These are phyloP conservation scores for Lactifluus volemus DNA, from an alignment of 768 basidiomycete species.

Conservation along the genomic window DNA sequence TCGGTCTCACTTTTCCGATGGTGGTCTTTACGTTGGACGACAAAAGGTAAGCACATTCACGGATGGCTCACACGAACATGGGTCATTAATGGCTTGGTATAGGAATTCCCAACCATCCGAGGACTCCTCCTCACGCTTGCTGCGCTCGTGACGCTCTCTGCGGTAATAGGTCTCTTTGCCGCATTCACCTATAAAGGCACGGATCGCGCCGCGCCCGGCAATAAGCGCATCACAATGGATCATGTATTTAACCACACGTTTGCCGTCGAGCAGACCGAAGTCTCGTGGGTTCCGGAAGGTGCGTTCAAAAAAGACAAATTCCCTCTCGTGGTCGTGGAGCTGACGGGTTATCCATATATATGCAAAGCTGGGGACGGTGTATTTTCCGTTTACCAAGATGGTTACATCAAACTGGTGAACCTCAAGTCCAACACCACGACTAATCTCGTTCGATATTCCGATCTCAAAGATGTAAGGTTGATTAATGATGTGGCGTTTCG, in stretches of 20 bases:
- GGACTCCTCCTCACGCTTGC: constrained; percentile 54
- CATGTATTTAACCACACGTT: constrained; percentile 94
- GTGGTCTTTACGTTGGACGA: constrained; percentile 30
- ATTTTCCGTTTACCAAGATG: constrained; percentile 55
- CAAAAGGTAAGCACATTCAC: constrained; percentile 26
- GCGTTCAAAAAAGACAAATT: constrained; percentile 17
- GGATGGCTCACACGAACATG: neutral
- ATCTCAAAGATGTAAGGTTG: constrained; percentile 55
- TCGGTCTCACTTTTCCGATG: constrained; percentile 20
- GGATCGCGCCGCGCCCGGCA: constrained; percentile 43
- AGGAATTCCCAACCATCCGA: constrained; percentile 48
- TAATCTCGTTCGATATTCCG: constrained; percentile 45
- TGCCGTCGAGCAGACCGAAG: constrained; percentile 29
- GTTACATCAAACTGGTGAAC: constrained; percentile 71
- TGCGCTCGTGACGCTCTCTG: constrained; percentile 51
- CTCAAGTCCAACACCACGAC: constrained; percentile 65
- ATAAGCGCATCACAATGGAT: constrained; percentile 71
- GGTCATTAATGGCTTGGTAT: constrained; percentile 1
- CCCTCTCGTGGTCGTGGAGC: constrained; percentile 5
- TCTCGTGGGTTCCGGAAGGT: constrained; percentile 95
- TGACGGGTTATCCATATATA: constrained; percentile 1
- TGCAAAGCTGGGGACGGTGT: constrained; percentile 86
- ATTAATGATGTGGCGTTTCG: neutral
- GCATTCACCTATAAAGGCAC: constrained; percentile 62
- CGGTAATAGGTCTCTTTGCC: constrained; percentile 67